A percentile compares a stretch with the other conserved stretches of the same genome.
Evolutionary conservation across 1,284 basidiomycete species (phyloP).

Genomic region (Cryptococcus maquisensis): DNA sequence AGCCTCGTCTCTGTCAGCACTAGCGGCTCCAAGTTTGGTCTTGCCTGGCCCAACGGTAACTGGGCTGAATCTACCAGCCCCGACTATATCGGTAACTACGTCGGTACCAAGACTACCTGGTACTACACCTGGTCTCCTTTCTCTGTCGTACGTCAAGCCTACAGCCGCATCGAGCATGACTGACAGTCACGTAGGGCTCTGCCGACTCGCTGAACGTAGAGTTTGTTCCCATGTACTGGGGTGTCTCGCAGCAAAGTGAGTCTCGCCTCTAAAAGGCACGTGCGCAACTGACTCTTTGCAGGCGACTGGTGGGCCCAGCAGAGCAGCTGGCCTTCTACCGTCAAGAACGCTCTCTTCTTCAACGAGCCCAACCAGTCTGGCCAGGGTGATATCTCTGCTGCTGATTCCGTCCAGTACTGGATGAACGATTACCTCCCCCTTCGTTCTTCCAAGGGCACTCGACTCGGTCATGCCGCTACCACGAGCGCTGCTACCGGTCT

Average conservation of each 20-base stretch:
- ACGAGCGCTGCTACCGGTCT: conserved; percentile 61
- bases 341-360: conserved; percentile 58
- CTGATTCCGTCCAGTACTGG: conserved; percentile 58
- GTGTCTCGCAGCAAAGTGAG: conserved; percentile 38
- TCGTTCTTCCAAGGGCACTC: conserved; percentile 55
- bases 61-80: conserved; percentile 47
- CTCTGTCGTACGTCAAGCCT: conserved; percentile 16
- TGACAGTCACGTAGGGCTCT: conserved; percentile 33
- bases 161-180: not conserved
- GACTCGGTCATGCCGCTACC: conserved; percentile 62
- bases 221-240: conserved; percentile 68
- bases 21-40: conserved; percentile 55
- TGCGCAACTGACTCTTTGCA: conserved; percentile 3
- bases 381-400: conserved; percentile 62
- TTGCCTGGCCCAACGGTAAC: conserved; percentile 62
- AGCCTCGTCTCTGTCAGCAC: conserved; percentile 18
- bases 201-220: conserved; percentile 52
- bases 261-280: conserved; percentile 12
- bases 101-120: conserved; percentile 35
- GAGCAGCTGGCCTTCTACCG: conserved; percentile 51
- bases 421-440: conserved; percentile 61
- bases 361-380: conserved; percentile 61
- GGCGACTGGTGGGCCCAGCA: conserved; percentile 34
- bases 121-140: conserved; percentile 48
- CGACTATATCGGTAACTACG: conserved; percentile 52